Evolutionary conservation across 192 early-diverging fungal genomes (phyloP).

Genomic region (Mycoemilia scoparia): DNA sequence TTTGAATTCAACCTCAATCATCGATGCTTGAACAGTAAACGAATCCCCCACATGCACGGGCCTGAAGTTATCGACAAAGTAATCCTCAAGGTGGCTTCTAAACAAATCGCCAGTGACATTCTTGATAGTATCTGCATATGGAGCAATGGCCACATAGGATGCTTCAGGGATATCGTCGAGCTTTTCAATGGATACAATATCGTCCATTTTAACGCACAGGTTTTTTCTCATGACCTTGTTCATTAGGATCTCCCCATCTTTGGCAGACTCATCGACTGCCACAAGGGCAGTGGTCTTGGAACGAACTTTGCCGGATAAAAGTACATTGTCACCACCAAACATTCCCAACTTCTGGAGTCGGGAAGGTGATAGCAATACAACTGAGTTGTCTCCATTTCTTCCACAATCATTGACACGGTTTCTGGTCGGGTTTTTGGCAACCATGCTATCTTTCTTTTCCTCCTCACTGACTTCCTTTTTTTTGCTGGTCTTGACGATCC

Average conservation of each 20-base stretch:
- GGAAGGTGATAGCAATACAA: slow-evolving; percentile 68
- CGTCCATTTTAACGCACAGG: slow-evolving; percentile 84
- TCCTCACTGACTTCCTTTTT: too few relatives aligned
- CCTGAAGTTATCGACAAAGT: slow-evolving; percentile 94
- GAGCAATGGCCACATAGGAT: slow-evolving; percentile 86
- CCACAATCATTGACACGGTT: too few relatives aligned
- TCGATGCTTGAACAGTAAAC: slow-evolving; percentile 85
- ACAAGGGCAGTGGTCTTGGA: slow-evolving; percentile 91
- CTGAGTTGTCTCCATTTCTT: slow-evolving; percentile 98
- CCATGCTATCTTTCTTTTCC: too few relatives aligned
- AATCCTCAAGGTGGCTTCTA: slow-evolving; percentile 93
- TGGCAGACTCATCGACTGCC: slow-evolving; percentile 75
- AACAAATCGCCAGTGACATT: slow-evolving; percentile 94
- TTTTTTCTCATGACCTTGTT: slow-evolving; percentile 94
- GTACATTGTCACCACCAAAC: slow-evolving; percentile 90
- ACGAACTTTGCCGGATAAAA: slow-evolving; percentile 96
- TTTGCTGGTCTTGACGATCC: too few relatives aligned
- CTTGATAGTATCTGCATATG: slow-evolving; percentile 96
- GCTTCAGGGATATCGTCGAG: slow-evolving; percentile 90
- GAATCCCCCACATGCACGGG: slow-evolving; percentile 89
- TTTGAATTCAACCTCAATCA: slow-evolving; percentile 98
- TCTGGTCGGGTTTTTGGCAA: too few relatives aligned
- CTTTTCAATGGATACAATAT: slow-evolving; percentile 90
- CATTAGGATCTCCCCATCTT: slow-evolving; percentile 81
- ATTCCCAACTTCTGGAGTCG: slow-evolving; percentile 84